Percentiles rank a stretch among this genome's conserved stretches.
These are phyloP conservation scores for Brassica napus DNA, from an alignment of 345 rosid species.

Conservation along the genomic window DNA sequence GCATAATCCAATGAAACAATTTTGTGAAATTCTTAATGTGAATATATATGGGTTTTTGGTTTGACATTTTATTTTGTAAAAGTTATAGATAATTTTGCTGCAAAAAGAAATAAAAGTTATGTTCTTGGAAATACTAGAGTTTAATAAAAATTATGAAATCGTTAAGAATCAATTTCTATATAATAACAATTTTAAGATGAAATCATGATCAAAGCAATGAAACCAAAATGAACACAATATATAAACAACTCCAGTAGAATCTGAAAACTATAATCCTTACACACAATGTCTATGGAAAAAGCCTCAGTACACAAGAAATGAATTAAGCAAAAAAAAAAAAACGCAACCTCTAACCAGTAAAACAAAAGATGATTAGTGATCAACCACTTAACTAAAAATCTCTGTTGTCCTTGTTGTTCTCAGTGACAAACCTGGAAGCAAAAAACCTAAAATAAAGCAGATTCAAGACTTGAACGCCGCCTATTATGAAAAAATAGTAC, in stretches of 20 bases:
- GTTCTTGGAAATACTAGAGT: neutral
- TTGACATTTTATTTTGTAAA: too few species aligned
- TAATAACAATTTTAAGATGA: neutral
- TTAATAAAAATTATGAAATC: neutral
- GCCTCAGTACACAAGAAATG: neutral
- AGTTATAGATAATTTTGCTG: neutral
- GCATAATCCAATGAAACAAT: too few species aligned
- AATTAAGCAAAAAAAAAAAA: neutral
- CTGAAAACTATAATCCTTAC: neutral
- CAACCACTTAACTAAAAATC: slow-evolving; percentile 2
- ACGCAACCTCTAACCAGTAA: neutral
- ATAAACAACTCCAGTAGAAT: neutral
- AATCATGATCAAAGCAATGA: neutral
- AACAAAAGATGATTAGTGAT: neutral
- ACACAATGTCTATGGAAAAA: neutral
- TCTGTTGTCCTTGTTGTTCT: slow-evolving; percentile 7
- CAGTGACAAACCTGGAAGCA: slow-evolving; percentile 42
- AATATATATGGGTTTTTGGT: too few species aligned
- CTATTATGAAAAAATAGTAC: slow-evolving; percentile 51
- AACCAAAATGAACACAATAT: neutral
- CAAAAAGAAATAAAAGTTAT: too few species aligned
- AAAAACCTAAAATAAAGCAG: slow-evolving; percentile 56
- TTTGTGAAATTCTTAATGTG: too few species aligned
- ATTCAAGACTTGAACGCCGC: slow-evolving; percentile 45
- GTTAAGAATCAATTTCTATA: neutral